Evolutionary conservation across 2,329 filamentous ascomycete species (phyloP), one percentile per base, ranked within the genome.

Genomic region (Bertia moriformis): DNA sequence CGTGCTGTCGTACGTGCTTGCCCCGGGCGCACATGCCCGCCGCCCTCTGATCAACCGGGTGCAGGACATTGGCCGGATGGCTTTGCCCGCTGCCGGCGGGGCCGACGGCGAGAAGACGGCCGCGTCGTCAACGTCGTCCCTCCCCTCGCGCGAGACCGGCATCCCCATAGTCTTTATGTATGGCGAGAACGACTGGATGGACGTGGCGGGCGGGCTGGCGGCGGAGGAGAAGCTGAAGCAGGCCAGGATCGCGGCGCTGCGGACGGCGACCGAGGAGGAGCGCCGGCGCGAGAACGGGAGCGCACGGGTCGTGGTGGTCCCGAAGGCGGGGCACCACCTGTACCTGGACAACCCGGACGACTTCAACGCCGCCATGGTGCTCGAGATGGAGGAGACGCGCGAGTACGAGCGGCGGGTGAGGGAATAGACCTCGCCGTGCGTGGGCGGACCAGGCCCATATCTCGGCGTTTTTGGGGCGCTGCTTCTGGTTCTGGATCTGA

Each of bases 101-200:
- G 32, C 45, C 27, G 14, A 19, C n/a, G n/a, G 7, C 22, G 7
- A 7, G 7, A 27, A 7, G 7, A 17, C 32, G 7, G 32, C 12
- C 10, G 32, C 32, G 12, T 12, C 32, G 7, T 27, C 22, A n/a
- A n/a, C 22, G 7, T 15, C 32, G 10, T 10, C 32, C 7, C 53
- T 58, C 1, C 54, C 50, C 3, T 50, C 55, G 14, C 53, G 54
- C 18, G 71, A 76, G 49, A 82, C 70, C 0, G 87, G 88, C 1
- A 67, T 87, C 38, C 89, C 91, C 0, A 66, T 96, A 20, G 72
- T 96, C 5, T 73, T 98, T 54, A 88, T 96, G 83, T 98, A 98
- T 54, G 91, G 91, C 45, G 88, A 96, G 50, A 79, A 91, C 52
- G 91, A 98, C 63, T 98, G 91, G 91, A 98, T 98, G 91, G 91